Evolutionary conservation across 225 moss, liverwort and hornwort species (phyloP).

Genomic region (Ulota crispa): DNA sequence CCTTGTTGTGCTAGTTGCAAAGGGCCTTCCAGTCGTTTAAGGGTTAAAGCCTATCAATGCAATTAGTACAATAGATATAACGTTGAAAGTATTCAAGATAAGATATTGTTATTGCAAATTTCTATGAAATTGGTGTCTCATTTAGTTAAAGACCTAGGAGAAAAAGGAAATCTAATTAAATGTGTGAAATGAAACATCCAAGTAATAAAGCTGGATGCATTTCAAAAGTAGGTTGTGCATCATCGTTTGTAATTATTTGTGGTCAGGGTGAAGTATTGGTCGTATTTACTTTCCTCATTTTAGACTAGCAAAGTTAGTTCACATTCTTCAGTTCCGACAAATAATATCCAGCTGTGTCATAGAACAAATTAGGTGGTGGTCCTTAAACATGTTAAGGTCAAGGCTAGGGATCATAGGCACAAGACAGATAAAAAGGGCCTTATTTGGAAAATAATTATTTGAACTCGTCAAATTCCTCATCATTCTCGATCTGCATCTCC

Average conservation of each 20-base stretch:
- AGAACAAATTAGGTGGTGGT: not conserved
- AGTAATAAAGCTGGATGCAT: not conserved
- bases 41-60: too few relatives aligned
- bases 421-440: conserved; percentile 7
- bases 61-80: not conserved
- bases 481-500: conserved; percentile 82
- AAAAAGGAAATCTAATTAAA: not conserved
- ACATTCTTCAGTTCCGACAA: not conserved
- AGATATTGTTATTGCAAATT: not conserved
- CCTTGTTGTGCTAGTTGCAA: too few relatives aligned
- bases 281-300: not conserved
- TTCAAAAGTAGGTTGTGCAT: not conserved
- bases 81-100: conserved; percentile 15
- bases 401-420: not conserved
- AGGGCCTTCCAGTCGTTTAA: too few relatives aligned
- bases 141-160: not conserved
- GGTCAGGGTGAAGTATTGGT: not conserved
- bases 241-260: not conserved
- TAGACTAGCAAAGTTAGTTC: conserved; percentile 1
- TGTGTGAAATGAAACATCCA: not conserved
- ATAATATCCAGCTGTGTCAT: not conserved
- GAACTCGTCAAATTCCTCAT: conserved; percentile 80
- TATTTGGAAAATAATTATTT: conserved; percentile 64
- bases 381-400: not conserved
- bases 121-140: conserved; percentile 1